Base-by-base conservation (phyloP, 345 rosid genomes). In the Aquilaria malaccensis region DNA sequence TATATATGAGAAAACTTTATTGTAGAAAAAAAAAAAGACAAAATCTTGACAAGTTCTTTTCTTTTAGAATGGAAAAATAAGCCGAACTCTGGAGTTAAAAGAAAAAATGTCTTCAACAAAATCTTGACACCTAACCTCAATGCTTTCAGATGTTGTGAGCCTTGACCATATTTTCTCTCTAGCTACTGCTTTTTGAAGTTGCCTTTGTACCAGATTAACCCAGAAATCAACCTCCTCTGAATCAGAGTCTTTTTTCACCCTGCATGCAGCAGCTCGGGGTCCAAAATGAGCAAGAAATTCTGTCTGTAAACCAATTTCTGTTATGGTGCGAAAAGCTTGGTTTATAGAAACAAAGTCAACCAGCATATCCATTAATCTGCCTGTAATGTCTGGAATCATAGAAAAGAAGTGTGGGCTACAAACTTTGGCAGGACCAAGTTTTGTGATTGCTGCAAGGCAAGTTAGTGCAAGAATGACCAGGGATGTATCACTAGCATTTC, bases 91-190 rank as follows among this genome's bases (percentile, higher is more conserved):
- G 9, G 43, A 15, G 59, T 22, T 32, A 13, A 60, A 68, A 57
- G 6, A 32, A 33, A 43, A 50, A 59, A 68, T 9, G 49, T 11
- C 48, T 13, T 56, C 71, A 50, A 56, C 52, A 47, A 22, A 48
- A 45, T 52, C 37, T 46, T 55, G 49, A 71, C 81, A 47, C 32
- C 55, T 70, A 74, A 94, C 97, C 97, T 94, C 95, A 30, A 94
- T 94, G 71, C 96, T 94, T 78, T 90, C 99, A 47, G 95, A 86
- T 46, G 99, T 88, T 61, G 92, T 81, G 59, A 94, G 67, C 75
- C 89, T 90, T 49, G 99, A 82, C 99, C 99, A 94, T 80, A 94
- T 90, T 79, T 77, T 90, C 80, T 94, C 99, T 76, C 99, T 82
- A 80, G 82, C 95, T 60, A 90, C 76, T 70, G 99, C 97, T 64